phyloP scores from a whole-genome alignment of 306 rosid species.

The Prunus salicina region DNA sequence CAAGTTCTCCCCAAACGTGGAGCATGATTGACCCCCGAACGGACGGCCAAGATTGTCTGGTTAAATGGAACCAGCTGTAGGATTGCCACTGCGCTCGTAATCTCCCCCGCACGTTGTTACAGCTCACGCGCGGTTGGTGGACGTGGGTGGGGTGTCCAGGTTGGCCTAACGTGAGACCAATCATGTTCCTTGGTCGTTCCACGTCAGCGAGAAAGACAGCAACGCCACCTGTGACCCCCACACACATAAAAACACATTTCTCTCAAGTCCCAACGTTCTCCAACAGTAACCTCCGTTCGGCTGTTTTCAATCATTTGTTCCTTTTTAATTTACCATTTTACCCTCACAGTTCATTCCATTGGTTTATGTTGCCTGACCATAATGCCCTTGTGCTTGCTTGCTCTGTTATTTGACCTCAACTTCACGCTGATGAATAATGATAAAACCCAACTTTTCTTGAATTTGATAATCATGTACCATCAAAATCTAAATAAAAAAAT shows the following conservation, averaged over 20 bases:
- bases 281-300: slow-evolving; percentile 25
- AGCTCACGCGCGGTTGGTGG: slow-evolving; percentile 65
- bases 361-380: neutral
- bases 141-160: slow-evolving; percentile 43
- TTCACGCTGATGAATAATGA: neutral
- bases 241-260: neutral
- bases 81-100: slow-evolving; percentile 11
- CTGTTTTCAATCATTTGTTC: slow-evolving; percentile 46
- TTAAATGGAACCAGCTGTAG: slow-evolving; percentile 10
- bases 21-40: neutral
- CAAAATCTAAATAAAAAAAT: no score
- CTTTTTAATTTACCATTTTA: slow-evolving; percentile 22
- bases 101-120: slow-evolving; percentile 52
- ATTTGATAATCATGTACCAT: neutral
- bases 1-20: slow-evolving; percentile 34
- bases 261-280: slow-evolving; percentile 38
- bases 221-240: slow-evolving; percentile 20
- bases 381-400: neutral
- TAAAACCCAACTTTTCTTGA: neutral
- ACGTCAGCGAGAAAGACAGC: slow-evolving; percentile 35
- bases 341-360: slow-evolving; percentile 24
- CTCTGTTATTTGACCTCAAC: neutral
- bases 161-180: slow-evolving; percentile 56
- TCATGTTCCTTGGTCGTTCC: slow-evolving; percentile 55
- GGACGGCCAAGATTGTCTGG: slow-evolving; percentile 27